Evolutionary conservation across 768 basidiomycete species (phyloP).

Genomic region (Psilocybe subaeruginosa): DNA sequence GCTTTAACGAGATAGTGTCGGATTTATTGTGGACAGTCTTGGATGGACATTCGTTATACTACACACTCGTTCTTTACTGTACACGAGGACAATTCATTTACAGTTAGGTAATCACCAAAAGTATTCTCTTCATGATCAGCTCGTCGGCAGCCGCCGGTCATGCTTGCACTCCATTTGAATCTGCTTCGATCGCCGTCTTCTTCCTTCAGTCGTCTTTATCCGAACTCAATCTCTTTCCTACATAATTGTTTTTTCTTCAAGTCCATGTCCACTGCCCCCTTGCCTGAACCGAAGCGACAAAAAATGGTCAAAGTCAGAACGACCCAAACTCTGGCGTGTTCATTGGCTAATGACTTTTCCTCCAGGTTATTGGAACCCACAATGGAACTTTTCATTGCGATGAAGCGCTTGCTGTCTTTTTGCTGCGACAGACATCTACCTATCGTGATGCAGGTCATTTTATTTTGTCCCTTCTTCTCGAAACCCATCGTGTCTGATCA

Average conservation of each 20-base stretch:
- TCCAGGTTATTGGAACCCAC: conserved; percentile 88
- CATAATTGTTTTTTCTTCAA: conserved; percentile 2
- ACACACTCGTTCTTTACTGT: conserved; percentile 2
- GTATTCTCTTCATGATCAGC: conserved; percentile 11
- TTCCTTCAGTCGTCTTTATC: neutral
- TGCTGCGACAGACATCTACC: conserved; percentile 75
- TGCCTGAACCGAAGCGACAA: conserved; percentile 36
- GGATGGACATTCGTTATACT: conserved; percentile 9
- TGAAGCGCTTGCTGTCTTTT: conserved; percentile 92
- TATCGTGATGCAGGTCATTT: conserved; percentile 74
- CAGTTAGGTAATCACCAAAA: conserved; percentile 1
- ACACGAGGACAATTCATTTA: neutral
- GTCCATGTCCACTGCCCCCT: conserved; percentile 23
- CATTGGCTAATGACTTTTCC: neutral
- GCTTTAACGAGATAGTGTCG: conserved; percentile 32
- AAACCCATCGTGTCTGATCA: neutral
- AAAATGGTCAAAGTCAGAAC: conserved; percentile 40
- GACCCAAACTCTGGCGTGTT: neutral
- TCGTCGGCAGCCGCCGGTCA: conserved; percentile 21
- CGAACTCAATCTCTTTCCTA: neutral
- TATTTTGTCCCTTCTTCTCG: conserved; percentile 14
- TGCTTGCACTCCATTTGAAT: conserved; percentile 18
- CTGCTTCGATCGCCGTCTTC: conserved; percentile 14
- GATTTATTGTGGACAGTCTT: conserved; percentile 24
- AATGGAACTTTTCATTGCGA: conserved; percentile 97